Evolutionary conservation across 352 stramenopile genomes (phyloP), one percentile per base, ranked within the genome.

Genomic region (Aphanomyces euteiches): DNA sequence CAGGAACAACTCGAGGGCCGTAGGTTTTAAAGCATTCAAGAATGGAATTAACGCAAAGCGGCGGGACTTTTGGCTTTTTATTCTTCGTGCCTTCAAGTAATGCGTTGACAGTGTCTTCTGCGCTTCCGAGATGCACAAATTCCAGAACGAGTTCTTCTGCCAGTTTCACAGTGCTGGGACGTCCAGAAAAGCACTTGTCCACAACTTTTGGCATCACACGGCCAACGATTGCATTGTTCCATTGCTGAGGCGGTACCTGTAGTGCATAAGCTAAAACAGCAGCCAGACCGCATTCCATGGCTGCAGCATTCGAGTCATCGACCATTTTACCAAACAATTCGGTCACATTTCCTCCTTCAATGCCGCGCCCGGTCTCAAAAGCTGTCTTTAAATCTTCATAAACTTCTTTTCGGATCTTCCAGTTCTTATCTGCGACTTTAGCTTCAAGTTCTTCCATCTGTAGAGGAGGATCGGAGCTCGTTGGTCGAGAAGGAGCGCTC

Each of bases 21-120:
- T 93, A 96, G 6, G 80, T 83, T 66, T 90, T 89, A 28, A 96
- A 76, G 7, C 80, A 77, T 41, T 95, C 87, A 0, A 94, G 68
- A 12, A 88, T 83, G 58, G 75, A 82, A 3, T 75, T 73, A 0
- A 83, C 74, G 80, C 88, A 95, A 0, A 83, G 85, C 10, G 88
- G 85, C 19, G 88, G 87, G 0, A 93, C 87, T 38, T 96, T 96
- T 1, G 87, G 88, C 60, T 96, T 96, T 47, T 89, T 89, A 71
- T 95, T 93, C 47, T 87, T 90, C 3, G 86, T 90, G 37, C 87
- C 88, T 85, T 95, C 87, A 21, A 96, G 76, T 1, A 96, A 66
- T 21, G 85, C 81, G 5, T 45, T 74, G 8, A 93, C 76, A 5
- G 88, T 95, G 47, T 92, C 82, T 73, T 93, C 85, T 0, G 79